Base-by-base conservation (phyloP, 768 basidiomycete genomes). In the Pleurotus pulmonarius region DNA sequence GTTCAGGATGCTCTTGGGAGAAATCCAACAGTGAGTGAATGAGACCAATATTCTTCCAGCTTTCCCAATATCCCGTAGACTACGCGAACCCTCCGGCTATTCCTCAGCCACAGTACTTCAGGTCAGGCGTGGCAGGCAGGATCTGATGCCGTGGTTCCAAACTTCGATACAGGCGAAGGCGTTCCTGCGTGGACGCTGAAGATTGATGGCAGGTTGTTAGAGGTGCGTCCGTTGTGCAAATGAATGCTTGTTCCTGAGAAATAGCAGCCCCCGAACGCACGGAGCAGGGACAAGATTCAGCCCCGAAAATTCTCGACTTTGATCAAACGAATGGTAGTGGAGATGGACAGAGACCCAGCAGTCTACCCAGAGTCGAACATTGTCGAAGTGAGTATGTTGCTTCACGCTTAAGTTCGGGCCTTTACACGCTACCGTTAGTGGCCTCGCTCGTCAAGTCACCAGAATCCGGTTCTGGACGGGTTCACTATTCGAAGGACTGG, bases 131-230 rank as follows among this genome's bases (percentile, higher is more conserved):
- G 94, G 94, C 94, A 97, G 65, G 79, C 77, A 5, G 78, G 80
- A 3, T 79, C 75, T 0, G 76, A 78, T 0, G 69, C 74, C 0
- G 68, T 75, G 0, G 69, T 72, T 6, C 70, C 79, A 22, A 70
- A 85, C 58, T 81, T 91, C 55, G 90, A 94, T 59, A 92, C 90
- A 0, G 94, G 93, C 8, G 87, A 92, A 63, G 90, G 90, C 1
- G 88, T 95, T 44, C 91, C 94, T 3, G 90, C 92, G 0, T 98
- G 93, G 93, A 78, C 83, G 38, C 76, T 98, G 57, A 89, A 83
- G 67, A 79, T 97, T 40, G 95, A 98, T 62, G 94, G 94, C 1
- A 80, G 94, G 47, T 67, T 98, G 54, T 74, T 98, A 5, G 90
- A 91, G 81, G 90, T 87, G 57, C 52, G 82, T 73, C 24, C 24